Evolutionary conservation across 495 filamentous ascomycete species (phyloP).

Genomic region (Talaromyces nanjingensis): DNA sequence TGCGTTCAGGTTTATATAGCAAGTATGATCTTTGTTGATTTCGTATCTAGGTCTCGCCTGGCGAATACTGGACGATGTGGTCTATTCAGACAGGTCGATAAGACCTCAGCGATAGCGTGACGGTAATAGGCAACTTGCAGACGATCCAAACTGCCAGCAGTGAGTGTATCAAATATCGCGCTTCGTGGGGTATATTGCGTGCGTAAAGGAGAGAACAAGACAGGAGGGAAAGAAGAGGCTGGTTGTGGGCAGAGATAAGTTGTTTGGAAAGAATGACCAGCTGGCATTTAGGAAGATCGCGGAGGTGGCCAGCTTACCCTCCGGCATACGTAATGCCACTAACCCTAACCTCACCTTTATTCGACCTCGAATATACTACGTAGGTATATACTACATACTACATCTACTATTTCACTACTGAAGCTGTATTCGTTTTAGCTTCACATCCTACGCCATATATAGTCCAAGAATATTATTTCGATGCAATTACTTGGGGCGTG

Average conservation of each 20-base stretch:
- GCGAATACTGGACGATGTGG: background rate
- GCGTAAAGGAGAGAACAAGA: background rate
- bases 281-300: background rate
- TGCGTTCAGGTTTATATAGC: background rate
- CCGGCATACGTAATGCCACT: background rate
- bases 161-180: background rate
- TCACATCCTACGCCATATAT: no score
- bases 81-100: background rate
- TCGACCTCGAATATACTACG: no score
- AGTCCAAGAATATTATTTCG: no score
- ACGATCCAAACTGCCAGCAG: background rate
- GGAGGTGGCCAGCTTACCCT: background rate
- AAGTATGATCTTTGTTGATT: background rate
- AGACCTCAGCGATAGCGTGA: background rate
- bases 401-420: no score
- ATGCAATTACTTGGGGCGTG: no score
- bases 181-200: background rate
- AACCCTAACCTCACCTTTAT: background rate
- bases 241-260: background rate
- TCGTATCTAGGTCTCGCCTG: background rate
- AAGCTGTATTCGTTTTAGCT: no score
- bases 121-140: background rate
- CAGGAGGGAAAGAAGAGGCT: background rate
- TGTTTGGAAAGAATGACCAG: conserved; percentile 3
- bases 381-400: no score